Base-by-base conservation (phyloP, 345 rosid species). In the Gossypium thurberi region DNA sequence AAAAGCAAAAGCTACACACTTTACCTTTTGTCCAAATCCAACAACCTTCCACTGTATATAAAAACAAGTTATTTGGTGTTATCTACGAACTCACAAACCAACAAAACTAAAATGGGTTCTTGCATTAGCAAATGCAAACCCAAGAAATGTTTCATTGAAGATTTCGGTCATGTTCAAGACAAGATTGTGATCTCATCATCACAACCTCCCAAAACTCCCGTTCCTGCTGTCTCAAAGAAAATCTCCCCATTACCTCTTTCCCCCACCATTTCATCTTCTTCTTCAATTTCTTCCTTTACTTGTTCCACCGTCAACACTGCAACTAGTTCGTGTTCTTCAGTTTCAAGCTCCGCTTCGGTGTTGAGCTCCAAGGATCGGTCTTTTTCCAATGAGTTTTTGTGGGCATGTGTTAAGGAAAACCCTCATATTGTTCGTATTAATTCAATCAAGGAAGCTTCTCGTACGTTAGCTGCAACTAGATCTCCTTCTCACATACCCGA, bases 311-410 rank as follows among this genome's bases (percentile, higher is more conserved):
- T 68, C 63, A 80, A 60, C 74, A 51, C 73, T 21, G 42, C 73
- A 2, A 70, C 76, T 47, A 70, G 80, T 51, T 79, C 88, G 50
- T 81, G 83, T 78, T 85, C 90, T n/a, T 87, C 87, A 5, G 70
- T 84, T 48, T 85, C 90, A 0, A 69, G 71, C 46, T 75, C 87
- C 1, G 82, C 93, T 37, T 81, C 88, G 7, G 64, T 77, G 73
- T 73, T 78, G 52, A 85, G 65, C 77, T 80, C 87, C 0, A 94
- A 86, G 64, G 96, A 89, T 6, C 71, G 96, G 28, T 87, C 94
- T 17, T 94, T 94, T 77, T 90, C 97, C 47, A 90, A 90, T 20
- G 96, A 91, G 78, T 91, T 89, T 74, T 80, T 94, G 79, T 83
- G 86, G 81, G 85, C 97, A 5, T 91, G 97, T 74, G 75, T 85